phyloP scores from a whole-genome alignment of 768 basidiomycete genomes.

The Phlegmacium glaucopus region DNA sequence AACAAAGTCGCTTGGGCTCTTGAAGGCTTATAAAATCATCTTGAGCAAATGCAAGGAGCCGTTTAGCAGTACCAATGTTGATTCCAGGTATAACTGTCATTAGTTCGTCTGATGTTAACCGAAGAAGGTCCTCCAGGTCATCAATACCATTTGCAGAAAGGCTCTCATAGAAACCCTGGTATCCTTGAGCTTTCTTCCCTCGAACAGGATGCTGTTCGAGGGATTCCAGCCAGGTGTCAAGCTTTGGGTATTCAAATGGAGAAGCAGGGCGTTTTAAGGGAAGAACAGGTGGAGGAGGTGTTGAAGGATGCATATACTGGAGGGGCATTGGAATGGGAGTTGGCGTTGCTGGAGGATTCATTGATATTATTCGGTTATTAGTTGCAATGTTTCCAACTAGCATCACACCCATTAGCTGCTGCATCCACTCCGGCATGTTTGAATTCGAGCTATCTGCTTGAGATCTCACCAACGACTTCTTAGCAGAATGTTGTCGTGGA shows the following conservation, averaged over 20 bases:
- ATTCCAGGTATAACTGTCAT: not conserved
- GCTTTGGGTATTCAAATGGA: not conserved
- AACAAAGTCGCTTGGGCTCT: not conserved
- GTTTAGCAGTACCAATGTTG: conserved; percentile 1
- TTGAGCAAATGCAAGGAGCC: not conserved
- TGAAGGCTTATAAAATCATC: not conserved
- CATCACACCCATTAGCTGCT: not conserved
- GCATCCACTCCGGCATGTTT: not conserved
- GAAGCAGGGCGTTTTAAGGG: not conserved
- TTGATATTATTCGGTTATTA: not conserved
- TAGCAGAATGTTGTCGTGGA: not conserved
- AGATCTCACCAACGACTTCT: not conserved
- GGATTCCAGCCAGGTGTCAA: not conserved
- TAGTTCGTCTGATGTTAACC: not conserved
- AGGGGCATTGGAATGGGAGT: not conserved
- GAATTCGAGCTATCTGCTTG: not conserved
- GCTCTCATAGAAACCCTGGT: no score
- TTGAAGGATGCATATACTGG: not conserved
- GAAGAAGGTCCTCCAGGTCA: not conserved
- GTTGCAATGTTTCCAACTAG: not conserved
- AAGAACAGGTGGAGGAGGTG: not conserved
- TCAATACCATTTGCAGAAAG: not conserved
- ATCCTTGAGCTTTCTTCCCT: no score
- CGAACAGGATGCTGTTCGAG: no score
- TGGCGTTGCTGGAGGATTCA: not conserved